Percentiles rank a stretch among this genome's conserved stretches.
phyloP scores from a whole-genome alignment of 1,284 basidiomycete genomes.

The Hypsizygus ulmarius region DNA sequence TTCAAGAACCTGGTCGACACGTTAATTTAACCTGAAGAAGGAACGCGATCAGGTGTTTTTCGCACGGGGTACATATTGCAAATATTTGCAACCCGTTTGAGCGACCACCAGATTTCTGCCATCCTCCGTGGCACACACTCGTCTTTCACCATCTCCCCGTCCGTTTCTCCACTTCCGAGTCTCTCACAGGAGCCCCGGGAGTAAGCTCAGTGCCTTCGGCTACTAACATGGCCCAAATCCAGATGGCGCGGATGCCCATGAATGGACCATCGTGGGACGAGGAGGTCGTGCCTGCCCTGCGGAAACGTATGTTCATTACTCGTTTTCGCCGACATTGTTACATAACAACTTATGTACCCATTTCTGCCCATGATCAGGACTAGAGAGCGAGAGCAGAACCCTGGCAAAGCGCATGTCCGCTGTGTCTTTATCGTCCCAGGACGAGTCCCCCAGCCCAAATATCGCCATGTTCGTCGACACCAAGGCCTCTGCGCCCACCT shows the following conservation, averaged over 20 bases:
- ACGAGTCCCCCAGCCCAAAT: constrained; percentile 23
- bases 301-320: constrained; percentile 53
- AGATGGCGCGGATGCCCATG: constrained; percentile 44
- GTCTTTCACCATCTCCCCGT: too few relatives aligned
- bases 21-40: too few relatives aligned
- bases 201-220: constrained; percentile 3
- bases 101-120: too few relatives aligned
- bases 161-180: too few relatives aligned
- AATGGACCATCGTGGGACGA: constrained; percentile 64
- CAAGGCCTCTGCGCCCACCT: constrained; percentile 9
- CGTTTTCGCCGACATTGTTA: constrained; percentile 7
- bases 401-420: constrained; percentile 72
- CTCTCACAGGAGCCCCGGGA: too few relatives aligned
- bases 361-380: constrained; percentile 40
- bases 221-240: constrained; percentile 43
- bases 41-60: too few relatives aligned
- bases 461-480: constrained; percentile 17
- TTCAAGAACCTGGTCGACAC: too few relatives aligned
- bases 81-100: too few relatives aligned
- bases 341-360: constrained; percentile 12
- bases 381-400: constrained; percentile 69
- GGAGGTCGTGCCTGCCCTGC: constrained; percentile 65
- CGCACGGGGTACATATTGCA: too few relatives aligned
- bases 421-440: constrained; percentile 55
- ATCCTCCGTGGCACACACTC: too few relatives aligned